Percentiles rank a stretch among this genome's conserved stretches.
phyloP scores from a whole-genome alignment of 805 yeast species.

The Starmerella stigmatis region DNA sequence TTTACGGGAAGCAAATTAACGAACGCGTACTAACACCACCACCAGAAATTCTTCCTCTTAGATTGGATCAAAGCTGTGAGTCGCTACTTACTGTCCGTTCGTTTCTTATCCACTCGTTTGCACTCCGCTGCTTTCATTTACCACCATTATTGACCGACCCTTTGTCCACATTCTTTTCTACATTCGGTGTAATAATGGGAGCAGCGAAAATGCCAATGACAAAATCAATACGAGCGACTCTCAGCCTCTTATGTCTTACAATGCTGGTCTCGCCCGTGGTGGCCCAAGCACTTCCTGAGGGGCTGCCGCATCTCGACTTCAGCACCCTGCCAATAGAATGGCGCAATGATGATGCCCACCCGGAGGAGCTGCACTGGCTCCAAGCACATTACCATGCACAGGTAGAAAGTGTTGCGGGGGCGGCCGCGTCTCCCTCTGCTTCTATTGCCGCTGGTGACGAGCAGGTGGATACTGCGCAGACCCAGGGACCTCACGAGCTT shows the following conservation, averaged over 20 bases:
- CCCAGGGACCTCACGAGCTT: background rate
- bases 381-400: background rate
- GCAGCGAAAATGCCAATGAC: background rate
- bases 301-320: background rate
- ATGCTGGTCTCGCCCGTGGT: background rate
- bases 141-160: constrained; percentile 3
- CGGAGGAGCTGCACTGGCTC: background rate
- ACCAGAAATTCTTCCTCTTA: background rate
- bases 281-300: background rate
- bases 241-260: background rate
- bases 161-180: constrained; percentile 1
- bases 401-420: too few species aligned
- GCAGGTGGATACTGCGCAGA: background rate
- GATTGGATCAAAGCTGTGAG: background rate
- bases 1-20: background rate
- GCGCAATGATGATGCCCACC: background rate
- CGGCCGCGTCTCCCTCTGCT: too few species aligned
- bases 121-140: background rate
- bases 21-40: constrained; percentile 2
- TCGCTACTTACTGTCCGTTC: background rate
- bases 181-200: background rate
- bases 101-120: background rate
- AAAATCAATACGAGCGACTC: background rate
- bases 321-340: background rate
- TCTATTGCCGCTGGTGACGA: background rate